A percentile compares a stretch with the other conserved stretches of the same genome.
Evolutionary conservation across 208 protist species (phyloP).

Genomic region (Wallacemonas sp.): DNA sequence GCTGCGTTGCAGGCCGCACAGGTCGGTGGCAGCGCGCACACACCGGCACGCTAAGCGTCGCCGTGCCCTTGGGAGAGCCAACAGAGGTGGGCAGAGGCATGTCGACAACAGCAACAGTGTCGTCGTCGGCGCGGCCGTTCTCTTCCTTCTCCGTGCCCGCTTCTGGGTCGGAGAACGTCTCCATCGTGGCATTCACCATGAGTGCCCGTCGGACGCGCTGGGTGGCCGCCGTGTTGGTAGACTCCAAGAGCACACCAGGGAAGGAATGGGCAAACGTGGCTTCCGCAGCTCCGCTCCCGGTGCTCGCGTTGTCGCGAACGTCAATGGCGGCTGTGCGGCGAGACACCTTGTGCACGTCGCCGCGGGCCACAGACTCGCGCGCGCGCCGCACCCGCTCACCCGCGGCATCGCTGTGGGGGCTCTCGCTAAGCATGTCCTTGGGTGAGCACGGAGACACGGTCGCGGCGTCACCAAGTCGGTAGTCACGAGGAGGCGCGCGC

Average conservation of each 20-base stretch:
- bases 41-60: neutral
- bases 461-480: constrained; percentile 1
- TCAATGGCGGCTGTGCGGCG: neutral
- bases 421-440: constrained; percentile 2
- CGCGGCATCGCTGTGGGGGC: too few species aligned
- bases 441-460: constrained; percentile 11
- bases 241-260: constrained; percentile 4
- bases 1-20: neutral
- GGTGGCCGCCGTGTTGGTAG: constrained; percentile 10
- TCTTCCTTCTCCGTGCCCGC: neutral
- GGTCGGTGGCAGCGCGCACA: constrained; percentile 5
- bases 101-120: neutral
- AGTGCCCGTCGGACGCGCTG: neutral
- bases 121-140: neutral
- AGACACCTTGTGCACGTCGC: neutral
- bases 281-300: neutral
- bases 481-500: neutral
- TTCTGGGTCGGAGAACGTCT: constrained; percentile 4
- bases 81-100: neutral
- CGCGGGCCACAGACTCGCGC: too few species aligned
- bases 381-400: too few species aligned
- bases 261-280: constrained; percentile 14
- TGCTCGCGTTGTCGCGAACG: neutral
- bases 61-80: neutral
- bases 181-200: neutral